Evolutionary conservation across 2,329 filamentous ascomycete species (phyloP), one percentile per base, ranked within the genome.

Genomic region (Hypoxylon sp.): DNA sequence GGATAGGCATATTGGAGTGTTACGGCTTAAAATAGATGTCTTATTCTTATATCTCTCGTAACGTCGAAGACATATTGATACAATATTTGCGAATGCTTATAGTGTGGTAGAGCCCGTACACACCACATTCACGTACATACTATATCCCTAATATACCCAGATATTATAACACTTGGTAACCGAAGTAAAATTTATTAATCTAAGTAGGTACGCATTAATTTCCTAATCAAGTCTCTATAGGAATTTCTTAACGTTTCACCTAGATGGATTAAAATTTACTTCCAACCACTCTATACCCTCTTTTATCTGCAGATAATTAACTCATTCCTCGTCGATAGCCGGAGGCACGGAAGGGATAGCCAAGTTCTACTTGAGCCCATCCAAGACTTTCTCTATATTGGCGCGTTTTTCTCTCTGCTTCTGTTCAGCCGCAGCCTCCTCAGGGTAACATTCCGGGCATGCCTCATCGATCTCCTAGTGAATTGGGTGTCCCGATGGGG

Each of bases 381-480:
- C 46, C 42, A 54, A 31, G 10, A 48, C 33, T 26, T 48, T 33
- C 26, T 57, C 48, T 31, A 37, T n/a, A 3, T 14, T 24, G 5
- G 24, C 31, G 9, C 19, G 29, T 52, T 24, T 35, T 19, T 62
- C 60, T 39, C 63, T 71, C 42, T 58, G 46, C 44, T 70, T 61
- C 14, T 63, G 44, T 33, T 73, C 69, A 0, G 29, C 47, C 1
- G 37, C 58, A 0, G 70, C 71, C 35, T 68, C 17, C 19, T 63
- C 35, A 0, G 73, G 70, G 19, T 59, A 65, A 44, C 74, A 75
- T 0, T 51, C 22, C 5, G 72, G 48, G 19, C 74, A 76, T 1
- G 48, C 65, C 0, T 60, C 74, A 5, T 72, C 58, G 19, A 74
- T 57, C 6, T 33, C 5, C 50, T 67, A 33, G 24, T 70, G 6